These are phyloP conservation scores for Polychytrium aggregatum DNA, from an alignment of 192 early-diverging fungal species.

Conservation along the genomic window DNA sequence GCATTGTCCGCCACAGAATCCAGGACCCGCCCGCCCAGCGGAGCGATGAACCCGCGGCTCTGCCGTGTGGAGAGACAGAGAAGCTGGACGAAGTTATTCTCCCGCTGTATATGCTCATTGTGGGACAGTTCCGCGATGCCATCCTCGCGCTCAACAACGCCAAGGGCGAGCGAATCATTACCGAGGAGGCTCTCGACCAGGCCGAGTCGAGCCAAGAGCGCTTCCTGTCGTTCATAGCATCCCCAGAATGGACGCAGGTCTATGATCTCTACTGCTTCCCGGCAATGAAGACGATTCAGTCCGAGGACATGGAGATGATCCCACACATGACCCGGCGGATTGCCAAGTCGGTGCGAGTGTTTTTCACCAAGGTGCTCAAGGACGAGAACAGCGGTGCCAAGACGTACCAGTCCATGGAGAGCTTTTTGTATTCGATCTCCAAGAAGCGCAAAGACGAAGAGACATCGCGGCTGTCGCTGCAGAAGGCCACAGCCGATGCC, in stretches of 20 bases:
- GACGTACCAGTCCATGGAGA: constrained; percentile 1
- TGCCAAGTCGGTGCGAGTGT: constrained; percentile 5
- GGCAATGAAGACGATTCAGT: constrained; percentile 17
- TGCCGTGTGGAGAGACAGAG: too few relatives aligned
- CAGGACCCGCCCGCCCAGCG: too few relatives aligned
- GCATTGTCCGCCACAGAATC: too few relatives aligned
- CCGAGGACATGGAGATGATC: constrained; percentile 16
- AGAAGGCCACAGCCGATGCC: constrained; percentile 7
- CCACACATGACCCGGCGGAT: constrained; percentile 15
- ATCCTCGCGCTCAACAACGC: constrained; percentile 10
- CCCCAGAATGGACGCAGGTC: constrained; percentile 14
- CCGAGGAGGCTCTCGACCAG: constrained; percentile 8
- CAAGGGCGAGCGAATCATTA: constrained; percentile 1
- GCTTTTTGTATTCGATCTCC: constrained; percentile 2
- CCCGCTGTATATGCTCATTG: constrained; percentile 24
- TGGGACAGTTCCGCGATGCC: constrained; percentile 20
- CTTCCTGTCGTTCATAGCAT: constrained; percentile 18
- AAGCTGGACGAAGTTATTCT: too few relatives aligned
- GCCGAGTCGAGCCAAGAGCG: constrained; percentile 11
- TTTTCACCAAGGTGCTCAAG: constrained; percentile 5
- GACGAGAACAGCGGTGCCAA: constrained; percentile 6
- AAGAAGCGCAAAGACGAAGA: constrained; percentile 9
- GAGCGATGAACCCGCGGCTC: too few relatives aligned
- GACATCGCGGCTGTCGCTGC: constrained; percentile 4
- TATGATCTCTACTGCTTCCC: constrained; percentile 24